Evolutionary conservation across 805 yeast species (phyloP).

Genomic region (Blastobotrys muscicola): DNA sequence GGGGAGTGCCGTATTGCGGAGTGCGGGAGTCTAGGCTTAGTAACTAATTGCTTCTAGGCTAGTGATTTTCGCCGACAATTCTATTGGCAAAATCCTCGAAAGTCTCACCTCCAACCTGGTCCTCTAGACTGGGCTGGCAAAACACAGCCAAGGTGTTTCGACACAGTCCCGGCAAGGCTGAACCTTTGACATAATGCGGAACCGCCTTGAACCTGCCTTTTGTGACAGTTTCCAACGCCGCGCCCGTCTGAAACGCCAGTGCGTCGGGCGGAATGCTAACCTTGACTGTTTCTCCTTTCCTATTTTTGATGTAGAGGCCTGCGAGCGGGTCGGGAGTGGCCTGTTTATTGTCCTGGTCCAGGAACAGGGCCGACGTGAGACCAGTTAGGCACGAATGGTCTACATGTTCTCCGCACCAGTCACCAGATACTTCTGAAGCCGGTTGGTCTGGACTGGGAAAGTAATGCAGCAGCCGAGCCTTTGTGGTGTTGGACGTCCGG

Average conservation of each 20-base stretch:
- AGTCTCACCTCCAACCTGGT: constrained; percentile 34
- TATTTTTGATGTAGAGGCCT: constrained; percentile 42
- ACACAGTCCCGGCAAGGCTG: constrained; percentile 29
- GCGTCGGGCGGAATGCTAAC: constrained; percentile 47
- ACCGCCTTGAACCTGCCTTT: constrained; percentile 45
- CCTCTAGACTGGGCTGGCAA: constrained; percentile 50
- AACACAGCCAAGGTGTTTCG: constrained; percentile 54
- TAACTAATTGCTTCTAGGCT: constrained; percentile 5
- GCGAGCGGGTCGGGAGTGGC: constrained; percentile 35
- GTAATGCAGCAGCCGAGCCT: constrained; percentile 50
- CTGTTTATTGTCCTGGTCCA: constrained; percentile 29
- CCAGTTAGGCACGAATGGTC: constrained; percentile 57
- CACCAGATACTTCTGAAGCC: constrained; percentile 21
- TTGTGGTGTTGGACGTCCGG: constrained; percentile 41
- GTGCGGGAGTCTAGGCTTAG: too few species aligned
- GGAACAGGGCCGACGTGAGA: constrained; percentile 43
- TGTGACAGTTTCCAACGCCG: constrained; percentile 44
- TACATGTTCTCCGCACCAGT: constrained; percentile 56
- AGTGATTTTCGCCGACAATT: constrained; percentile 35
- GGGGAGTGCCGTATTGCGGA: too few species aligned
- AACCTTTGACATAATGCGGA: constrained; percentile 46
- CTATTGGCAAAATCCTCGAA: constrained; percentile 42
- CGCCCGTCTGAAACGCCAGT: constrained; percentile 53
- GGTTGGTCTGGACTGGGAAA: constrained; percentile 27
- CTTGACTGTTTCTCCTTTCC: constrained; percentile 37